Base-by-base conservation (phyloP, 345 rosid genomes). In the Turnera subulata region DNA sequence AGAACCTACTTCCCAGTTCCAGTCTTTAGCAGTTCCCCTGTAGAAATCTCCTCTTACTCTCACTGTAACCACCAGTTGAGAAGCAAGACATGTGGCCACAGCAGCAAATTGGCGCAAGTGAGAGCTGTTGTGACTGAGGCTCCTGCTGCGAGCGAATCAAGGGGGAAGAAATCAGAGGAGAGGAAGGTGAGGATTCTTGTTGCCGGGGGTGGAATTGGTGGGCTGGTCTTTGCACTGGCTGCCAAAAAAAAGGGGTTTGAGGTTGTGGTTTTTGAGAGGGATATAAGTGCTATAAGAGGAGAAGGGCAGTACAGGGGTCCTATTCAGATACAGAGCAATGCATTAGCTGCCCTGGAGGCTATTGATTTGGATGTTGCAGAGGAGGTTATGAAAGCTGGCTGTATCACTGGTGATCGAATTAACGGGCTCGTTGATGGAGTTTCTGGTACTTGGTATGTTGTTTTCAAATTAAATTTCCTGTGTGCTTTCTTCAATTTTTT, bases 271-370 rank as follows among this genome's bases (percentile, higher is more conserved):
- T 87, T 93, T 62, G 99, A 93, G 79, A 87, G 62, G 64, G 99
- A 93, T 70, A 6, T 82, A 69, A 93, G 97, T 67, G 96, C 99
- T 2, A 56, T 93, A 17, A 84, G 99, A 76, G 99, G 97, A 45
- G 97, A 93, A 70, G 97, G 99, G 6, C 90, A 93, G 56, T 89
- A 87, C 64, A 85, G 99, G 55, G 99, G 97, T 64, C 97, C 96
- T 16, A 93, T 93, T 70, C 99, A 87, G 77, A 64, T 93, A 43
- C 99, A 89, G 68, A 93, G 97, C 62, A 93, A 89, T 61, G 99
- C 97, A 25, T 73, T 93, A 62, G 99, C 99, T 66, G 99, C 96
- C 71, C 73, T 93, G 61, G 99, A 93, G 66, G 96, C 97, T 6
- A 89, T 93, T 65, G 96, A 89, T 76, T 62, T 68, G 73, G 85